Base-by-base conservation (phyloP, 345 rosid genomes). In the Gossypium anomalum region DNA sequence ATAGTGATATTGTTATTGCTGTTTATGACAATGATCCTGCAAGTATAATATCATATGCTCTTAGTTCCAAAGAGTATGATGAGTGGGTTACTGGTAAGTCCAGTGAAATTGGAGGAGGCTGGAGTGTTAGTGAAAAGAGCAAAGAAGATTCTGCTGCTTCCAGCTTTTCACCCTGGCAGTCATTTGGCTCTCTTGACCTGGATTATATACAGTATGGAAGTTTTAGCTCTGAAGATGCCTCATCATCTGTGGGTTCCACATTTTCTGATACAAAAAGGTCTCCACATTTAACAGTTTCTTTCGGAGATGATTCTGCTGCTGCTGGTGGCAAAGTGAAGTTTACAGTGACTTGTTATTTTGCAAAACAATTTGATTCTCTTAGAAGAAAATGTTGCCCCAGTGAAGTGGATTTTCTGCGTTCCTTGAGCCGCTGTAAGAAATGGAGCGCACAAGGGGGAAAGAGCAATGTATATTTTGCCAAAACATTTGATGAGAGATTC, bases 401-500 rank as follows among this genome's bases (percentile, higher is more conserved):
- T 49, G 89, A 87, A 76, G 82, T 93, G 38, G 97, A 96, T 83
- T 90, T 91, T 65, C 81, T 96, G 60, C 84, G 95, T 63, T 96
- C 98, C 19, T 77, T 96, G 87, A 90, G 97, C 79, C 97, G 98
- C 49, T 88, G 97, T 72, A 89, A 80, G 76, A 90, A 84, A 78
- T 96, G 99, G 99, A 85, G 82, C 75, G 99, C 98, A 4, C 95
- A 96, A 81, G 99, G 99, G 72, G 99, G 99, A 13, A 93, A 96
- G 82, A 93, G 97, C 86, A 96, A 93, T 68, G 99, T 92, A 14
- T 93, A 92, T 79, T 96, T 96, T 43, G 98, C 97, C 23, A 96
- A 87, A 83, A 90, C 99, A 8, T 79, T 93, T 80, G 98, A 93
- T 77, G 98, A 93, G 83, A 89, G 99, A 83, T 93, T 96, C 73